Conservation (phyloP, 2,329 filamentous ascomycete species). For the Nakataea oryzae region DNA sequence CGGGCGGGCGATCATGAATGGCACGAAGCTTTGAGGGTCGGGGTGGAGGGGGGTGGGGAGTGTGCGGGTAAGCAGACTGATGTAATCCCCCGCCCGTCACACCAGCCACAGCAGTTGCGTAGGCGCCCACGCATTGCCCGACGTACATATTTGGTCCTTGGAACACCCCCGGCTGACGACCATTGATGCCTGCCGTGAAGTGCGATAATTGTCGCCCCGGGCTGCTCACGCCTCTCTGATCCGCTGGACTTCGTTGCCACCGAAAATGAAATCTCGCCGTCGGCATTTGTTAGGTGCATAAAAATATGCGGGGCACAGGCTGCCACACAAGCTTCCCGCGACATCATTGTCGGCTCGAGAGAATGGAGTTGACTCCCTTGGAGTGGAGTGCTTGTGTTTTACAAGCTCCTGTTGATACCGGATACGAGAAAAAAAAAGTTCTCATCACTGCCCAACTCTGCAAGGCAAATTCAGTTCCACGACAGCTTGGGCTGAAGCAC, state of each 20-base stretch:
- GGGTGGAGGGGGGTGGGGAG: constrained; percentile 1
- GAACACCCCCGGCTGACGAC: background rate
- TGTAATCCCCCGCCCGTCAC: constrained; percentile 17
- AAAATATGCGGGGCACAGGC: background rate
- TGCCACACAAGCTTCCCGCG: background rate
- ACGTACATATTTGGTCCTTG: background rate
- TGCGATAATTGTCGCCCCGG: background rate
- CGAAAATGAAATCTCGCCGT: background rate
- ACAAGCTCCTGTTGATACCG: too few species aligned
- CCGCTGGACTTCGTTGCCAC: background rate
- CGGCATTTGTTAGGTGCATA: background rate
- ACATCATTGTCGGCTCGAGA: background rate
- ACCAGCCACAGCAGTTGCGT: constrained; percentile 26
- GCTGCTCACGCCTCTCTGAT: background rate
- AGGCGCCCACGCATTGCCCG: constrained; percentile 9
- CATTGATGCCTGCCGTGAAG: background rate
- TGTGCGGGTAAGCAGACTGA: constrained; percentile 10
- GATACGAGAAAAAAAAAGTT: background rate
- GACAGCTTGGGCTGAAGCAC: background rate
- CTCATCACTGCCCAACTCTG: background rate
- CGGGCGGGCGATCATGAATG: background rate
- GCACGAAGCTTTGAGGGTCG: background rate
- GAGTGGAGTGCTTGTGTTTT: too few species aligned
- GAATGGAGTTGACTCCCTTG: too few species aligned
- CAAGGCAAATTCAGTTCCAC: background rate